Percentiles rank a stretch among this genome's conserved stretches.
phyloP scores from a whole-genome alignment of 2,329 filamentous ascomycete genomes.

The Sclerotinia glacialis region DNA sequence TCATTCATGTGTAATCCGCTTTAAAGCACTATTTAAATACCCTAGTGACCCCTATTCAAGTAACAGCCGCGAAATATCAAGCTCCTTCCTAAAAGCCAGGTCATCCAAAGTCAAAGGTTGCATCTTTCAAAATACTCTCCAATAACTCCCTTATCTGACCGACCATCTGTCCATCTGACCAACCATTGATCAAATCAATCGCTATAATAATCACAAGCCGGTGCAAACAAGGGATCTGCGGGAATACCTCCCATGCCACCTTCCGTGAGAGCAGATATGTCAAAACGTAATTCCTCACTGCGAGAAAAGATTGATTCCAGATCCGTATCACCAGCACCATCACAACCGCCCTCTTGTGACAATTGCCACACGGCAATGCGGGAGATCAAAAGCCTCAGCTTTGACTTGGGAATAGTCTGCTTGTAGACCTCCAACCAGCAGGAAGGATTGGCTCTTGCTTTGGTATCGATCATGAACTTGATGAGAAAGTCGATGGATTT shows the following conservation, averaged over 20 bases:
- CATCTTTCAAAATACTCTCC: too few relatives aligned
- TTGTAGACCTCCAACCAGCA: conserved; percentile 11
- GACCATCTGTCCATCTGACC: fast-evolving
- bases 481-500: not conserved
- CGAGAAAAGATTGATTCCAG: not conserved
- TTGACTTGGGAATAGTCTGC: not conserved
- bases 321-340: not conserved
- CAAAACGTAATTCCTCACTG: not conserved
- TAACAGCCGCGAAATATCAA: not conserved
- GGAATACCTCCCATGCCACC: not conserved
- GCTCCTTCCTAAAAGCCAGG: not conserved
- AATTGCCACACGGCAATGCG: conserved; percentile 9
- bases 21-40: too few relatives aligned
- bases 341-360: not conserved
- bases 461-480: conserved; percentile 9
- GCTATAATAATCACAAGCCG: not conserved
- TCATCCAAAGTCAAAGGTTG: too few relatives aligned
- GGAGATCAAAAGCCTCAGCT: not conserved
- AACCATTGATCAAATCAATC: not conserved
- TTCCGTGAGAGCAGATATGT: not conserved
- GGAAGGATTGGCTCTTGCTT: not conserved
- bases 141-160: fast-evolving
- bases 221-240: not conserved
- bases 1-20: not conserved
- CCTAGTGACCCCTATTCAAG: not conserved